Conservation (phyloP, 192 early-diverging fungal genomes). For the Allomyces javanicus region DNA sequence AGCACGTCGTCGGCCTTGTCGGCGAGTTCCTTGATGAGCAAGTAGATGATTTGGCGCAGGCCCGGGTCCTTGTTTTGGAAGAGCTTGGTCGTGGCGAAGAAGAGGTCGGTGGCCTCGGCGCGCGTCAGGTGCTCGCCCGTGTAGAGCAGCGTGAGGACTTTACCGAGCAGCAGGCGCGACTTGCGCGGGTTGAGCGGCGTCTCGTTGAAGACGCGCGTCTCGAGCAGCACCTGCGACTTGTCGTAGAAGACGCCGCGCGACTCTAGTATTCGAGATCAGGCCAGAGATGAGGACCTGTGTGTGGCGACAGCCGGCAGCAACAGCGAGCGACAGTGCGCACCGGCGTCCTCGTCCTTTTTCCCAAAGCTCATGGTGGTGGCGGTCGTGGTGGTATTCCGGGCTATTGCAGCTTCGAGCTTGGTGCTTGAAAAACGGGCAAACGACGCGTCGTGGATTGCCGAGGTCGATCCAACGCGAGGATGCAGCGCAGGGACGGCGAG, state of each 20-base stretch:
- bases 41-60: slow-evolving; percentile 90
- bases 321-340: slow-evolving; percentile 10
- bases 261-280: not conserved
- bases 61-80: slow-evolving; percentile 89
- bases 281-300: not conserved
- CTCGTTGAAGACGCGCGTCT: slow-evolving; percentile 91
- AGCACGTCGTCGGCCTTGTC: slow-evolving; percentile 87
- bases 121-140: slow-evolving; percentile 71
- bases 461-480: no score
- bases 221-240: slow-evolving; percentile 81
- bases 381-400: no score
- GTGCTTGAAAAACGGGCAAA: no score
- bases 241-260: slow-evolving; percentile 19
- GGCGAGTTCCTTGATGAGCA: slow-evolving; percentile 91
- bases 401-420: no score
- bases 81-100: slow-evolving; percentile 93
- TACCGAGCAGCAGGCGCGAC: slow-evolving; percentile 77
- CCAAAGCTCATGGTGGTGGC: slow-evolving; percentile 28
- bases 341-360: slow-evolving; percentile 50
- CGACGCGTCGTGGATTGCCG: no score
- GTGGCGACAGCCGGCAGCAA: not conserved
- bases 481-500: no score
- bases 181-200: slow-evolving; percentile 87
- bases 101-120: slow-evolving; percentile 93
- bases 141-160: slow-evolving; percentile 82